Conservation (phyloP, 306 rosid species). For the Acacia crassicarpa region DNA sequence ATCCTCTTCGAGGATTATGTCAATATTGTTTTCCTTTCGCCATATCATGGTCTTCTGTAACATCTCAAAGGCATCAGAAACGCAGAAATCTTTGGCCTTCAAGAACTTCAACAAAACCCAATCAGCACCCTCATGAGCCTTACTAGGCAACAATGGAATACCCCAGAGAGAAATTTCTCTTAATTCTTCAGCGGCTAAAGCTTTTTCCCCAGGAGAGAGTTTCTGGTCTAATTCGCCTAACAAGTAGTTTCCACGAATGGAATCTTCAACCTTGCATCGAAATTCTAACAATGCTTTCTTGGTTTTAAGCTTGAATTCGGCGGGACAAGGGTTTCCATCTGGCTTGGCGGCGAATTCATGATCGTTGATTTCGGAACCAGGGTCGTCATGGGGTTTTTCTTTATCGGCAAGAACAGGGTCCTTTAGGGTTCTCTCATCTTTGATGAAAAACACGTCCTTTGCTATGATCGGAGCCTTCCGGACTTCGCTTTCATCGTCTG, state of each 20-base stretch:
- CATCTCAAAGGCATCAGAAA: slow-evolving; percentile 70
- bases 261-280: slow-evolving; percentile 67
- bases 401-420: background rate
- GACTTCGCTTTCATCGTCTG: slow-evolving; percentile 25
- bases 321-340: slow-evolving; percentile 13
- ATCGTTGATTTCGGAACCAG: slow-evolving; percentile 34
- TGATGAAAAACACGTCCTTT: slow-evolving; percentile 4
- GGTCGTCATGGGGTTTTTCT: slow-evolving; percentile 5
- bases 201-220: background rate
- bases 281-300: slow-evolving; percentile 60
- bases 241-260: slow-evolving; percentile 63
- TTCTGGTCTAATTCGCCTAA: slow-evolving; percentile 37
- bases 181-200: slow-evolving; percentile 25
- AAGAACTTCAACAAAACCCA: slow-evolving; percentile 66
- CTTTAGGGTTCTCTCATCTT: background rate
- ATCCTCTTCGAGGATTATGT: slow-evolving; percentile 48
- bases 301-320: slow-evolving; percentile 44
- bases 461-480: slow-evolving; percentile 16
- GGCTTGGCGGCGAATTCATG: background rate
- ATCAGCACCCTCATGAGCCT: slow-evolving; percentile 72
- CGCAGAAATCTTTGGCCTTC: slow-evolving; percentile 65
- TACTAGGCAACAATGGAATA: slow-evolving; percentile 79
- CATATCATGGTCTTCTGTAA: slow-evolving; percentile 61
- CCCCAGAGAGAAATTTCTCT: slow-evolving; percentile 70
- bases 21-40: slow-evolving; percentile 48